These are phyloP conservation scores for Pseudocercospora crystallina DNA, from an alignment of 2,329 filamentous ascomycete species.

Conservation along the genomic window DNA sequence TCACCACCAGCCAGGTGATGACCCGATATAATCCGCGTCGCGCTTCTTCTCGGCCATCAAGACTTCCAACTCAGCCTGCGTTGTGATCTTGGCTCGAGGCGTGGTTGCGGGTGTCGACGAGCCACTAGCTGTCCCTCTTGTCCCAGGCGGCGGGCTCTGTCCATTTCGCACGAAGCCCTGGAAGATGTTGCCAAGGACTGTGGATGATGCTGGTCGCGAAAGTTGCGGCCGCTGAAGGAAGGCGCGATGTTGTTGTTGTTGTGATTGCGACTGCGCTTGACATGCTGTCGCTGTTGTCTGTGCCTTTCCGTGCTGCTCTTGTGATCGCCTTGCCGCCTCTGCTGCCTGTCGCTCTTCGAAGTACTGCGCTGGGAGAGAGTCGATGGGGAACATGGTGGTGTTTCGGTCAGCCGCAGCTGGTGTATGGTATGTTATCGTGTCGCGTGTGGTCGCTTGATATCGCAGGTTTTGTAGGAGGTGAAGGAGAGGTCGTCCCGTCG, in stretches of 20 bases:
- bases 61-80: conserved; percentile 29
- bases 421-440: conserved; percentile 1
- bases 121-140: conserved; percentile 12
- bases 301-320: conserved; percentile 22
- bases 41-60: conserved; percentile 31
- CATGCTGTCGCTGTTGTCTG: conserved; percentile 15
- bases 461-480: no score
- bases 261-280: conserved; percentile 10
- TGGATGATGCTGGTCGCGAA: conserved; percentile 21
- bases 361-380: conserved; percentile 33
- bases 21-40: conserved; percentile 31
- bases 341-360: conserved; percentile 32
- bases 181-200: conserved; percentile 32
- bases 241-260: conserved; percentile 15
- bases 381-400: conserved; percentile 35
- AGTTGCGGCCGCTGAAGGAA: conserved; percentile 25
- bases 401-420: not conserved
- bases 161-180: conserved; percentile 22
- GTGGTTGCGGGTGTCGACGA: conserved; percentile 19
- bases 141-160: conserved; percentile 5
- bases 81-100: conserved; percentile 23
- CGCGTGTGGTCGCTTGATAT: not conserved
- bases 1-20: conserved; percentile 20
- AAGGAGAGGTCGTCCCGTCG: no score
- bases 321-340: conserved; percentile 26